phyloP scores from a whole-genome alignment of 768 basidiomycete genomes.

The Pleurotus salmoneostramineus region DNA sequence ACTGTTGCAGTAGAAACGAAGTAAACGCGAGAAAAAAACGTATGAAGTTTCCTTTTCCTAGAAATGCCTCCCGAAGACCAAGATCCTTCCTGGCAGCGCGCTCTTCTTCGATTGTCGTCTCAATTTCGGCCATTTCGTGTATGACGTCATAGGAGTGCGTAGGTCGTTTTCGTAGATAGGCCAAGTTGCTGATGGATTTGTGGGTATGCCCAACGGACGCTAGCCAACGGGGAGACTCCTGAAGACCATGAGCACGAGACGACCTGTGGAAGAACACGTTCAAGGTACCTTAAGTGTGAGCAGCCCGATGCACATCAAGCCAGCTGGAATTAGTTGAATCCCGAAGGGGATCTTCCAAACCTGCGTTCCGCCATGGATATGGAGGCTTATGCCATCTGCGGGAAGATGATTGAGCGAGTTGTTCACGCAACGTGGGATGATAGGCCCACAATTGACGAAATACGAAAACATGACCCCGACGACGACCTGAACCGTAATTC shows the following conservation, averaged over 20 bases:
- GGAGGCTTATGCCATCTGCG: constrained; percentile 56
- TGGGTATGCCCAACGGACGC: constrained; percentile 55
- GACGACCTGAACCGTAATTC: constrained; percentile 39
- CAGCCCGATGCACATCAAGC: constrained; percentile 64
- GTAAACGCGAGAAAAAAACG: constrained; percentile 83
- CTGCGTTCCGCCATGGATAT: constrained; percentile 39
- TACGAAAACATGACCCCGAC: constrained; percentile 84
- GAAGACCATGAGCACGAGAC: too few relatives aligned
- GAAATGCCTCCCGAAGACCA: constrained; percentile 65
- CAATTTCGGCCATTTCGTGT: constrained; percentile 74
- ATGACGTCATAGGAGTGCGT: constrained; percentile 40
- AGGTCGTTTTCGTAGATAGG: constrained; percentile 53
- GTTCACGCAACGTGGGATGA: constrained; percentile 5
- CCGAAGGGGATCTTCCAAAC: constrained; percentile 76
- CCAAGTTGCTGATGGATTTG: constrained; percentile 56
- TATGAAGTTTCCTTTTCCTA: constrained; percentile 76
- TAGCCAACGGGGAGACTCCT: constrained; percentile 79
- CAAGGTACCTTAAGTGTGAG: constrained; percentile 55
- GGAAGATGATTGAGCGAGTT: neutral
- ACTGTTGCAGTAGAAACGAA: constrained; percentile 80
- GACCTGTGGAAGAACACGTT: too few relatives aligned
- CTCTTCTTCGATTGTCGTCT: constrained; percentile 76
- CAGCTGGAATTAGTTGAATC: constrained; percentile 71
- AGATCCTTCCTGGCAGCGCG: constrained; percentile 56
- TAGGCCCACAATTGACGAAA: constrained; percentile 67